These are phyloP conservation scores for Leptosphaerulina australis DNA, from an alignment of 2,329 filamentous ascomycete species.

Conservation along the genomic window DNA sequence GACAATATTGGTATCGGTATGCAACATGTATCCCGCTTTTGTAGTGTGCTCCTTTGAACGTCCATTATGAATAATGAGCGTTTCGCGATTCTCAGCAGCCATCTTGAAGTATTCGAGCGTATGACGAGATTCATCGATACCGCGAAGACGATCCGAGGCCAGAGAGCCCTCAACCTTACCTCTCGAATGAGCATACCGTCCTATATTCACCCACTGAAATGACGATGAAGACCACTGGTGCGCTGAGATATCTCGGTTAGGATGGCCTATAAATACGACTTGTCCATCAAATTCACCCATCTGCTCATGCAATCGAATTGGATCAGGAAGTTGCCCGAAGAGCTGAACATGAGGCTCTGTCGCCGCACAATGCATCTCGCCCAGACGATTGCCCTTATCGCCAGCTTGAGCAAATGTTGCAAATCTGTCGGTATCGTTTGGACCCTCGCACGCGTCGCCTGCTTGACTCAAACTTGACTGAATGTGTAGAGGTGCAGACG, in stretches of 20 bases:
- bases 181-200: constrained; percentile 51
- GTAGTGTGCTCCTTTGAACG: constrained; percentile 10
- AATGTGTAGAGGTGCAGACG: background rate
- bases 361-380: background rate
- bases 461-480: background rate
- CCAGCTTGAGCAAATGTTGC: background rate
- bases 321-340: constrained; percentile 53
- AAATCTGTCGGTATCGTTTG: background rate
- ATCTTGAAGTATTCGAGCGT: constrained; percentile 52
- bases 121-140: constrained; percentile 44
- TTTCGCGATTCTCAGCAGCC: constrained; percentile 49
- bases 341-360: constrained; percentile 36
- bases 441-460: background rate
- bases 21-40: background rate
- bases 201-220: constrained; percentile 55
- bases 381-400: background rate
- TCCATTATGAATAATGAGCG: constrained; percentile 17
- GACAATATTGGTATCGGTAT: background rate
- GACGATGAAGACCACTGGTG: constrained; percentile 53
- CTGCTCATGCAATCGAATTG: constrained; percentile 46
- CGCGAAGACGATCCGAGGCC: constrained; percentile 49
- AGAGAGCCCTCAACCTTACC: constrained; percentile 53
- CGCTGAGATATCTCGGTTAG: constrained; percentile 55
- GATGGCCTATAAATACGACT: constrained; percentile 55
- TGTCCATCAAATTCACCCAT: constrained; percentile 48